A percentile compares a stretch with the other conserved stretches of the same genome.
Evolutionary conservation across 2,329 filamentous ascomycete species (phyloP).

Genomic region (Chaetomiaceae sp.): DNA sequence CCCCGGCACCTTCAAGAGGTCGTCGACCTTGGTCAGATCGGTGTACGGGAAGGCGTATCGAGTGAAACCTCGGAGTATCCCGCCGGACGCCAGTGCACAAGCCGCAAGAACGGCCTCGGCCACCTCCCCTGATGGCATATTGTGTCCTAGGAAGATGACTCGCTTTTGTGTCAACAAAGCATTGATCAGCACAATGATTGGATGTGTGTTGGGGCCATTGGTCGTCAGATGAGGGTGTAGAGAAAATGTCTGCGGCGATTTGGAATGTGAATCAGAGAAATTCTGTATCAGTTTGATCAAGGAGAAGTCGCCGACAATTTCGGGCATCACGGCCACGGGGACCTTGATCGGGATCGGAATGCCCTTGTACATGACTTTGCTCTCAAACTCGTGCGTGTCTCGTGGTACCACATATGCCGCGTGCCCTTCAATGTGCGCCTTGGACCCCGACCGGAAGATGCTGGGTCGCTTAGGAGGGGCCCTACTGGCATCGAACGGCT

Average conservation of each 20-base stretch:
- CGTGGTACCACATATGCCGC: constrained; percentile 73
- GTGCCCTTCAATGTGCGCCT: constrained; percentile 58
- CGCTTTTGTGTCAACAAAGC: constrained; percentile 94
- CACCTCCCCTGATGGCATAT: constrained; percentile 90
- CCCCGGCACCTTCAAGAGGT: constrained; percentile 89
- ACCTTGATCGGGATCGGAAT: constrained; percentile 97
- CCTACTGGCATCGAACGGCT: constrained; percentile 43
- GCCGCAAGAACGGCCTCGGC: constrained; percentile 98
- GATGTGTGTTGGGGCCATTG: constrained; percentile 82
- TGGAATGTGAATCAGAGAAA: constrained; percentile 78
- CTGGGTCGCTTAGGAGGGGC: constrained; percentile 45
- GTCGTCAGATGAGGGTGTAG: constrained; percentile 91
- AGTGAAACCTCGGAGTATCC: constrained; percentile 88
- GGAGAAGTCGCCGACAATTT: constrained; percentile 96
- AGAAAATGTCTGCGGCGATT: constrained; percentile 77
- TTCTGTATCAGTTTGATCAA: constrained; percentile 95
- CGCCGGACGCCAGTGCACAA: constrained; percentile 87
- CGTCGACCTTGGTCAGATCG: constrained; percentile 95
- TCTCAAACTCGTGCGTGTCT: constrained; percentile 97
- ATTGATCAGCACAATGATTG: constrained; percentile 91
- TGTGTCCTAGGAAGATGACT: constrained; percentile 92
- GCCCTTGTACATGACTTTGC: constrained; percentile 89
- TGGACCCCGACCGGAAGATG: constrained; percentile 58
- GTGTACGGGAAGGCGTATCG: constrained; percentile 97
- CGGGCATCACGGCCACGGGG: constrained; percentile 85